Base-by-base conservation (phyloP, 768 basidiomycete species). In the Tylopilus sp. region DNA sequence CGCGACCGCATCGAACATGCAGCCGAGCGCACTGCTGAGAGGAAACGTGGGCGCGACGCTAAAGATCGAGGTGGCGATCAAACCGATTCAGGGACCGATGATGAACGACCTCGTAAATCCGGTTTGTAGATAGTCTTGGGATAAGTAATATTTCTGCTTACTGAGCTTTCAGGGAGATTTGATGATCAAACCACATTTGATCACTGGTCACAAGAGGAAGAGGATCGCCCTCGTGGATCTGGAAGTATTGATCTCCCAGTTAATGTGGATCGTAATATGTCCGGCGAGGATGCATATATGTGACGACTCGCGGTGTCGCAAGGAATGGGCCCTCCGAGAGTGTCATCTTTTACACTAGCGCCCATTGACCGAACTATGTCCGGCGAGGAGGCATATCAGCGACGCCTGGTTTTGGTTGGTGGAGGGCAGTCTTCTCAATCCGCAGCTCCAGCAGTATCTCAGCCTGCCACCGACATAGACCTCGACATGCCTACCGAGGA, bases 361-460 rank as follows among this genome's bases (percentile, higher is more conserved):
- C 62, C 69, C 1, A 66, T 78, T 0, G 76, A 80, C 25, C 67
- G 69, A 30, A 71, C 67, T 33, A 70, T 85, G 57, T 81, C 82
- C 3, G 88, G 88, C n/a, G 89, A 91, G 43, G 90, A 89, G 61
- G 88, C 85, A 1, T 91, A 82, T 61, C 83, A 83, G 57, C 82
- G 85, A 38, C 81, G 88, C 12, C 71, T 88, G 11, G 85, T 84
- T n/a, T 73, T 91, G 77, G 83, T 83, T 9, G 52, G 63, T n/a
- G 70, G 68, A 15, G 57, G 56, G 15, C 59, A 56, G 26, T n/a
- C 56, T 22, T 23, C 43, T 17, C 44, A 50, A 48, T n/a, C n/a
- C n/a, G n/a, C n/a, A n/a, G 53, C 64, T 3, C 58, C 61, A 22
- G 47, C 61, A 0, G 64, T 63, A 15, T 60, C 65, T 15, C 60